Percentiles rank a stretch among this genome's conserved stretches.
Evolutionary conservation across 805 yeast genomes (phyloP).

Genomic region (Millerozyma acaciae): DNA sequence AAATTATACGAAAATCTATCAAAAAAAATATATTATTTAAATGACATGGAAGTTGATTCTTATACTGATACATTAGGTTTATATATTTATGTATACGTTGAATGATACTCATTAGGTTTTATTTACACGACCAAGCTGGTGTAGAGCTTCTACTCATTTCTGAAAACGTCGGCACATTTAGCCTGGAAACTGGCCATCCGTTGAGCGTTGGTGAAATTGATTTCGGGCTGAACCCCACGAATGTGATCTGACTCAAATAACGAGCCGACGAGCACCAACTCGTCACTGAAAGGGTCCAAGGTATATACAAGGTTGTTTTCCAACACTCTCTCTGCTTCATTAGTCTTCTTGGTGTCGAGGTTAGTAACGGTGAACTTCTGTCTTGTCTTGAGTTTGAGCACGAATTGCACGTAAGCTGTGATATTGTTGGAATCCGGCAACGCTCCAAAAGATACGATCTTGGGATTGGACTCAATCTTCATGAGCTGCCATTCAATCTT

Average conservation of each 20-base stretch:
- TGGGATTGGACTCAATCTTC: slow-evolving; percentile 68
- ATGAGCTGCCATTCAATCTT: slow-evolving; percentile 74
- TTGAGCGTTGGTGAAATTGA: slow-evolving; percentile 14
- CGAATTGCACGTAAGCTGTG: slow-evolving; percentile 35
- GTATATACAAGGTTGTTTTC: slow-evolving; percentile 37
- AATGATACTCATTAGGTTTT: neutral
- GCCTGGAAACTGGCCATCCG: slow-evolving; percentile 26
- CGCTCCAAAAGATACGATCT: slow-evolving; percentile 65
- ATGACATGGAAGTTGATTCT: no score
- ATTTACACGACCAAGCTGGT: no score
- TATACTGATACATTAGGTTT: neutral
- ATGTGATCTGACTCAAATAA: slow-evolving; percentile 35
- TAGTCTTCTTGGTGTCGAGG: slow-evolving; percentile 14
- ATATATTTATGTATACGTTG: neutral
- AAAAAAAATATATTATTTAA: no score
- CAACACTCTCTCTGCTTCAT: slow-evolving; percentile 24
- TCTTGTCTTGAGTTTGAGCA: slow-evolving; percentile 34
- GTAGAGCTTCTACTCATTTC: slow-evolving; percentile 18
- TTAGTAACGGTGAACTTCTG: slow-evolving; percentile 31
- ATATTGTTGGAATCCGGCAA: slow-evolving; percentile 47
- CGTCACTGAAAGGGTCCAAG: slow-evolving; percentile 36
- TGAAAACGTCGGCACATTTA: slow-evolving; percentile 37
- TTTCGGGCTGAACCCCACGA: slow-evolving; percentile 37
- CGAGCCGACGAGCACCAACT: slow-evolving; percentile 37
- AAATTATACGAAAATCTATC: no score